Evolutionary conservation across 257 asterid species (phyloP), one percentile per base, ranked within the genome.

Genomic region (Solanum habrochaites): DNA sequence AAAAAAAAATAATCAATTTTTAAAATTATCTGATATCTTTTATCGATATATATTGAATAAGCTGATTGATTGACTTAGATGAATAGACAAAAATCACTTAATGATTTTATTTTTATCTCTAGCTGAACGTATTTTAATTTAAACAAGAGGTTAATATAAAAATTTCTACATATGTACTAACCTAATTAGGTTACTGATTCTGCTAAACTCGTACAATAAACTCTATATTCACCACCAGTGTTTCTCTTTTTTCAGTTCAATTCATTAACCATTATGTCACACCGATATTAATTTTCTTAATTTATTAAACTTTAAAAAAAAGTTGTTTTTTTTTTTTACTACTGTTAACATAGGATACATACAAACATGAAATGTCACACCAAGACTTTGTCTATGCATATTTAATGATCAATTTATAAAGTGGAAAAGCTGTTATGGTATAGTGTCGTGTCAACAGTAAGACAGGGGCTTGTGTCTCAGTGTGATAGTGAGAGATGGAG

Each of bases 291-390:
- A 20, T 73, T 11, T 73, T 25, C 8, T 73, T 39, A 1, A 73
- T 72, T 35, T 72, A 71, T 18, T 73, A 15, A 3, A 70, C 5
- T 70, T 67, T 0, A 23, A 58, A 29, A 8, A 4, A n/a, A n/a
- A 7, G 0, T 40, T 1, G 7, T 2, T 9, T 4, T 45, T 45
- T 43, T 43, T 47, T 13, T 47, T 45, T 16, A 73, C 11, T 39
- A 74, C 32, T 74, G 23, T 72, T 74, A 74, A 40, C 67, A 80
- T 29, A 45, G 67, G 67, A 47, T 35, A 58, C 43, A 47, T 62
- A 83, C 39, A 66, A 83, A 83, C 43, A 83, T 72, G 88, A 86
- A 64, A 86, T 58, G 88, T 86, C 88, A 86, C 88, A 74, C 85
- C 85, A 86, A 74, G 58, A 52, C 85, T 74, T 74, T 86, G 83